Evolutionary conservation across 345 rosid species (phyloP).

Genomic region (Salix purpurea): DNA sequence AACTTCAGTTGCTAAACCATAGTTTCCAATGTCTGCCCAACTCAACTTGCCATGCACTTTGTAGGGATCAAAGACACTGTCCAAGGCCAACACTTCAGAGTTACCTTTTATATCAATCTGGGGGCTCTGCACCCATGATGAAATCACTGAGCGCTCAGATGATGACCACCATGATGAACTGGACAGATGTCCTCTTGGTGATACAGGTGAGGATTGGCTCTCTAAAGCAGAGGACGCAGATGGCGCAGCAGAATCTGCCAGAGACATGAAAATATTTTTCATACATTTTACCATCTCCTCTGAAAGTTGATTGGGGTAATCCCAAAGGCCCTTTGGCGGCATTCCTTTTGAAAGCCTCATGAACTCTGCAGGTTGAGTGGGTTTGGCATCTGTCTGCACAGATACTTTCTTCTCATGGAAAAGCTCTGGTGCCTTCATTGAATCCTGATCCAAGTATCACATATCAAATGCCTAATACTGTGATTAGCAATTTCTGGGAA

Average conservation of each 20-base stretch:
- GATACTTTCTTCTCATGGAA: slow-evolving; percentile 26
- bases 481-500: not conserved
- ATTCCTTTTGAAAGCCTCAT: slow-evolving; percentile 49
- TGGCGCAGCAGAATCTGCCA: slow-evolving; percentile 17
- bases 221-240: slow-evolving; percentile 23
- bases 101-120: slow-evolving; percentile 19
- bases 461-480: slow-evolving; percentile 1
- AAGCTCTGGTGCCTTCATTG: slow-evolving; percentile 23
- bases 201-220: slow-evolving; percentile 47
- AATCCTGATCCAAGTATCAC: slow-evolving; percentile 37
- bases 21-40: slow-evolving; percentile 26
- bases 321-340: slow-evolving; percentile 35
- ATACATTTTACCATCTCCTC: slow-evolving; percentile 31
- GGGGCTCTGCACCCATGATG: slow-evolving; percentile 27
- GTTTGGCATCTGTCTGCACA: slow-evolving; percentile 18
- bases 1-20: slow-evolving; percentile 24
- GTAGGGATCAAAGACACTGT: slow-evolving; percentile 25
- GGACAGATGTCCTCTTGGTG: slow-evolving; percentile 20
- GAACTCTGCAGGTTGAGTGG: slow-evolving; percentile 24
- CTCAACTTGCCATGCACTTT: slow-evolving; percentile 25
- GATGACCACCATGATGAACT: slow-evolving; percentile 57
- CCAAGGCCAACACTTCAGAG: slow-evolving; percentile 19
- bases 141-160: slow-evolving; percentile 18
- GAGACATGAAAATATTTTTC: slow-evolving; percentile 23
- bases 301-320: slow-evolving; percentile 20